phyloP scores from a whole-genome alignment of 495 filamentous ascomycete species.

The Podospora tetraspora region DNA sequence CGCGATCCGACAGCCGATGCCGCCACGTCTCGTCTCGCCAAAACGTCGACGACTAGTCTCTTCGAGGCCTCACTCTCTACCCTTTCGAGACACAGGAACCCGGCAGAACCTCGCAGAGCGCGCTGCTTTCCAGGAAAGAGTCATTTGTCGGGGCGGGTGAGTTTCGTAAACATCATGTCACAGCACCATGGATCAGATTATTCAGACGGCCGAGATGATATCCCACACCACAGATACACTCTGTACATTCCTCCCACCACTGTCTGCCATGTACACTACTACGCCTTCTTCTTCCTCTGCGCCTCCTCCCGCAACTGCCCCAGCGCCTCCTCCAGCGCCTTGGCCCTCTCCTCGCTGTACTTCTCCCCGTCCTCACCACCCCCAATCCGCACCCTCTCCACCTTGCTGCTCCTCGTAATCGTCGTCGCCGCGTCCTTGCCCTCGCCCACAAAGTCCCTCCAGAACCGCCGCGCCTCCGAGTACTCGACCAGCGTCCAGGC shows the following conservation, averaged over 20 bases:
- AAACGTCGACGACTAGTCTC: slow-evolving; percentile 4
- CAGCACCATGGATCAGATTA: not conserved
- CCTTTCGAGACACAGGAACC: not conserved
- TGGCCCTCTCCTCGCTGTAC: slow-evolving; percentile 47
- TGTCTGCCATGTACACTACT: not conserved
- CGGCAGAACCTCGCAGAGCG: not conserved
- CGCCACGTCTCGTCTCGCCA: not conserved
- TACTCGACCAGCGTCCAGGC: slow-evolving; percentile 80
- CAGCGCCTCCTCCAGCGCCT: slow-evolving; percentile 58
- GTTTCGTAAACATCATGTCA: not conserved
- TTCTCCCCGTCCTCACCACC: slow-evolving; percentile 25
- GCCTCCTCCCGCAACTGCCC: slow-evolving; percentile 46
- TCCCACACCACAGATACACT: too few species aligned
- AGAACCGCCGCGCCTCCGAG: slow-evolving; percentile 80
- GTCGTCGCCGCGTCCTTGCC: slow-evolving; percentile 25
- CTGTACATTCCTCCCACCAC: not conserved
- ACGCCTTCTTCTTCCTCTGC: slow-evolving; percentile 18
- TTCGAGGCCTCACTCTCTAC: not conserved
- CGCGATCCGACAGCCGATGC: not conserved
- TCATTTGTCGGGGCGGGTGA: not conserved
- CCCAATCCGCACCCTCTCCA: slow-evolving; percentile 27
- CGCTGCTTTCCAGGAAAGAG: not conserved
- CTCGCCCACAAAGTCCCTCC: slow-evolving; percentile 62
- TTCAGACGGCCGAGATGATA: not conserved
- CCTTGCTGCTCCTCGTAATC: slow-evolving; percentile 21